Base-by-base conservation (phyloP, 768 basidiomycete species). In the Trametes gibbosa region DNA sequence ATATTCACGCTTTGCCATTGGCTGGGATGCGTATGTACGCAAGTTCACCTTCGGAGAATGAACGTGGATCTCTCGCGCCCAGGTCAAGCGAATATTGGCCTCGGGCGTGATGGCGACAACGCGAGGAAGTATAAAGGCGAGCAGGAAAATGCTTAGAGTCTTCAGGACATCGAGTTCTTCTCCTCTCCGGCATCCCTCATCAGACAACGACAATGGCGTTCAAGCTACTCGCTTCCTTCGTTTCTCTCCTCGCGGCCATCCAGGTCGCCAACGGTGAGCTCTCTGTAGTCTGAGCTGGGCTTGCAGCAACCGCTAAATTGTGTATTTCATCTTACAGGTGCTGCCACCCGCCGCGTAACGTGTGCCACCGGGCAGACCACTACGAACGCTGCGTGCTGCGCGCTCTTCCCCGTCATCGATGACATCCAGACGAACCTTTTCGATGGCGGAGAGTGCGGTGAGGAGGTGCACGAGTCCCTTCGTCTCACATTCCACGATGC, bases 251-350 rank as follows among this genome's bases (percentile, higher is more conserved):
- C 27, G 49, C 57, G 57, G 57, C 57, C 19, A 43, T 58, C 29
- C 57, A 58, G 29, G 47, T 56, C 34, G 56, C 58, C 45, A 62
- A 45, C 42, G 68, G 66, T 63, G 35, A 17, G 54, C 57, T 68
- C 39, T 5, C 39, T 24, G 24, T 39, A 3, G 13, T 4, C 37
- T 23, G 4, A 37, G n/a, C 1, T 1, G 0, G 14, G 0, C 4
- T 19, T 14, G 17, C 9, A 9, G 34, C 32, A 13, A 5, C 5
- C 25, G 7, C 19, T 17, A 17, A 16, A 40, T 23, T 23, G 5
- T 39, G 1, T 34, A 32, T 50, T 16, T 37, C 34, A 3, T 34
- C 14, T 29, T 10, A 9, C 32, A 56, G 55, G 47, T 45, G 57
- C 57, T 2, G 32, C 51, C 23, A 58, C 57, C 42, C 57, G 57